phyloP scores from a whole-genome alignment of 225 moss, liverwort and hornwort genomes.

The Sphagnum tenellum region DNA sequence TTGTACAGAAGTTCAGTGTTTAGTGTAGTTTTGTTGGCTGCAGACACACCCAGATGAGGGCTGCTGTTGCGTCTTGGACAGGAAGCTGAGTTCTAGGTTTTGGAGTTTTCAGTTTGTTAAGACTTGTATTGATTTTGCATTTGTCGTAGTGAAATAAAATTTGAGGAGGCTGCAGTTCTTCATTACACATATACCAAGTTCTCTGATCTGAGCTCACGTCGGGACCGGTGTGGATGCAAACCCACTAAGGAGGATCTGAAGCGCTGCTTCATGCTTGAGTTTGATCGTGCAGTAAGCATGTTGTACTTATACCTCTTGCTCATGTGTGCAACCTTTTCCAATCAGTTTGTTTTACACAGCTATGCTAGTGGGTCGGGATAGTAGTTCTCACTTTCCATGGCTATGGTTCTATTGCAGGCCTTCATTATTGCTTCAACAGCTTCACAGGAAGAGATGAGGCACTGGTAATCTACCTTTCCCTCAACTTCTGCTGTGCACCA shows the following conservation, averaged over 20 bases:
- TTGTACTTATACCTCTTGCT: too few species aligned
- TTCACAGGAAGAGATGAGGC: constrained; percentile 89
- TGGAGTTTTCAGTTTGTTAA: too few species aligned
- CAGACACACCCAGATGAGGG: too few species aligned
- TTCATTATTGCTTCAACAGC: constrained; percentile 98
- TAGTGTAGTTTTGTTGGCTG: too few species aligned
- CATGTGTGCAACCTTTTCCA: background rate
- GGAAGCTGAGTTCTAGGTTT: too few species aligned
- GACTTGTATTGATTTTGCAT: background rate
- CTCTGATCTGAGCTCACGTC: constrained; percentile 88
- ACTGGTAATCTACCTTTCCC: constrained; percentile 37
- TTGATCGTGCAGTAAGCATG: constrained; percentile 80
- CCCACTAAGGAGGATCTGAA: constrained; percentile 99
- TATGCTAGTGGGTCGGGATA: background rate
- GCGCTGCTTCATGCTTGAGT: constrained; percentile 98
- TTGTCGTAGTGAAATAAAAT: constrained; percentile 67
- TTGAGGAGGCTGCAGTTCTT: constrained; percentile 94
- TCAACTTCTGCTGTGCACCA: background rate
- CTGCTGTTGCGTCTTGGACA: too few species aligned
- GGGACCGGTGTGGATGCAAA: constrained; percentile 96
- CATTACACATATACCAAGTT: constrained; percentile 97
- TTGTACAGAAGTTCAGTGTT: too few species aligned
- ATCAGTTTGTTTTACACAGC: background rate
- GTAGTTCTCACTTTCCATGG: background rate
- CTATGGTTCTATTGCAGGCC: constrained; percentile 34